Evolutionary conservation across 2,329 filamentous ascomycete species (phyloP), one percentile per base, ranked within the genome.

Genomic region (Penicillium sp.): DNA sequence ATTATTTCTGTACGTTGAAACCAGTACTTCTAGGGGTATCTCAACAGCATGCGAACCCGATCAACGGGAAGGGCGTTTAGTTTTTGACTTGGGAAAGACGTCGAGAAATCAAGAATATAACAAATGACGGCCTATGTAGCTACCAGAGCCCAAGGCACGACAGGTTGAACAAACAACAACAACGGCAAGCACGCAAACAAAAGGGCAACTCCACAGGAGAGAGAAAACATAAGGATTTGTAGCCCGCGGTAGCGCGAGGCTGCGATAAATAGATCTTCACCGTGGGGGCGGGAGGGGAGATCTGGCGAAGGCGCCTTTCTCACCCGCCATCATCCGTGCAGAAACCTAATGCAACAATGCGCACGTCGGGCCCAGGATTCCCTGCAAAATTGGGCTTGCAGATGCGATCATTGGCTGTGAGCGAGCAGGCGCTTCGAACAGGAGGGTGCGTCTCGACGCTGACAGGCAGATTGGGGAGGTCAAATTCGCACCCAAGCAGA

Each of bases 101-200:
- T 26, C 9, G 48, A 30, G 30, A 41, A 66, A 64, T 61, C 63
- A 64, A 65, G 53, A 66, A 71, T 47, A 60, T 60, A 69, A 68
- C 54, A 66, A 70, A 69, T 65, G 65, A 61, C 57, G 62, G 67
- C 66, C 68, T 64, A 26, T 26, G 26, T 26, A 67, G 74, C 74
- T 76, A 69, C 73, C 74, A 74, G 74, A 76, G 73, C 74, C 59
- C 65, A 63, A 70, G 68, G 68, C 70, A 63, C 66, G 31, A 65
- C 56, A 66, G 60, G 46, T 41, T 63, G 31, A 60, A 69, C 66
- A 70, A 60, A 55, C 64, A 64, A 63, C 64, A 64, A 63, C 54
- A 58, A 68, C 41, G 56, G 52, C 67, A 69, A 58, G 62, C 62
- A 63, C 67, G 68, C 58, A 68, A 72, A 66, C 54, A 68, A 69